Evolutionary conservation across 106 monocot genomes (phyloP).

Genomic region (Allium sativum): DNA sequence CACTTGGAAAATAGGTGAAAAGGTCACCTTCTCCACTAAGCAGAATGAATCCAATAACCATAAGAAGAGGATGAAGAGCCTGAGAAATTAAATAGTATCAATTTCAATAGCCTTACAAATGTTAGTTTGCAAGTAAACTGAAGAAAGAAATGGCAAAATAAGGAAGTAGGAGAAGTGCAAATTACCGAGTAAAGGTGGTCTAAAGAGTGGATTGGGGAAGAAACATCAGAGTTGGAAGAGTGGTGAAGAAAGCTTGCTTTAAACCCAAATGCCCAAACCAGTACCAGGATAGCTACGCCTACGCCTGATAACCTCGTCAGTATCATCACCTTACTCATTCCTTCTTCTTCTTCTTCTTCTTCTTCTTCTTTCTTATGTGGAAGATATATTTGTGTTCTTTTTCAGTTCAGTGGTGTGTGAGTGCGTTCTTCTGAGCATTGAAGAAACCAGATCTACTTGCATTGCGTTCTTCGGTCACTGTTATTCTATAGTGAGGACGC

Average conservation of each 20-base stretch:
- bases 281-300: constrained; percentile 34
- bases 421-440: too few species aligned
- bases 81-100: constrained; percentile 10
- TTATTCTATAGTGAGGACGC: too few species aligned
- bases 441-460: too few species aligned
- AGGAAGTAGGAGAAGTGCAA: constrained; percentile 3
- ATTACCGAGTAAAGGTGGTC: constrained; percentile 52
- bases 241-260: constrained; percentile 37
- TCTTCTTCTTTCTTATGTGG: too few species aligned
- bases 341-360: background rate
- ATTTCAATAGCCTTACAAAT: too few species aligned
- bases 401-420: too few species aligned
- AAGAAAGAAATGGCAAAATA: background rate
- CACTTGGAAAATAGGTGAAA: background rate
- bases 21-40: constrained; percentile 65
- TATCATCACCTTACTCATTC: constrained; percentile 20
- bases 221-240: constrained; percentile 7
- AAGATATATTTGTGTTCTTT: too few species aligned
- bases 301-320: constrained; percentile 32
- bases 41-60: constrained; percentile 83
- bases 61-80: constrained; percentile 62
- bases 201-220: constrained; percentile 22
- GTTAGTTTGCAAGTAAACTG: background rate
- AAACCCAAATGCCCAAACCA: constrained; percentile 47
- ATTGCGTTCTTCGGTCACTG: too few species aligned